Percentiles rank a stretch among this genome's conserved stretches.
phyloP scores from a whole-genome alignment of 441 rosid species.

The Arabidopsis hybrid region DNA sequence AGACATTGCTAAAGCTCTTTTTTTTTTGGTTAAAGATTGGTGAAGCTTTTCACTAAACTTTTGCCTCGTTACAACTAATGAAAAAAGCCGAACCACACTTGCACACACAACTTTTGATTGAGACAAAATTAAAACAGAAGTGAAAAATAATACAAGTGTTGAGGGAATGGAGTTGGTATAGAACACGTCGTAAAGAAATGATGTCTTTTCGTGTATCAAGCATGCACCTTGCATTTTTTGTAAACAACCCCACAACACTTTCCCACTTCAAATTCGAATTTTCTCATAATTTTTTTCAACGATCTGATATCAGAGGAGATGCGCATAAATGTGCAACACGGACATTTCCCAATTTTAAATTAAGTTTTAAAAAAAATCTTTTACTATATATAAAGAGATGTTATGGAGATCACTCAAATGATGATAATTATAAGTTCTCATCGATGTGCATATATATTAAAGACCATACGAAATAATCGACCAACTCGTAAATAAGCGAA shows the following conservation, averaged over 20 bases:
- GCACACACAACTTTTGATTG: background rate
- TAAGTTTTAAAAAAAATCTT: background rate
- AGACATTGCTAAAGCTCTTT: background rate
- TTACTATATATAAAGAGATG: background rate
- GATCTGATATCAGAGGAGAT: background rate
- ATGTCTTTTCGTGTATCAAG: constrained; percentile 33
- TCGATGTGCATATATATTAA: background rate
- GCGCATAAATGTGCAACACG: constrained; percentile 1
- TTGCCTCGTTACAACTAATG: background rate
- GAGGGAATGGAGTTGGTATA: constrained; percentile 19
- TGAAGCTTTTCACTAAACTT: background rate
- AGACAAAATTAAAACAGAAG: background rate
- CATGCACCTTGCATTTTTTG: constrained; percentile 40
- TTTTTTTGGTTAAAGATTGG: too few species aligned
- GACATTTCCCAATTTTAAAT: background rate
- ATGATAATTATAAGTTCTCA: background rate
- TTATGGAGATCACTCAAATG: background rate
- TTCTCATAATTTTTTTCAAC: background rate
- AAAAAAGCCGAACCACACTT: background rate
- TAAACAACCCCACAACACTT: constrained; percentile 20
- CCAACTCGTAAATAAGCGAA: background rate
- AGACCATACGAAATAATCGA: background rate
- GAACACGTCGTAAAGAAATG: constrained; percentile 36
- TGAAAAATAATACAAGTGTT: constrained; percentile 39
- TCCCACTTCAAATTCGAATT: background rate